Evolutionary conservation across 1,284 basidiomycete genomes (phyloP), one percentile per base, ranked within the genome.

Genomic region (Salmacisia buchloeana): DNA sequence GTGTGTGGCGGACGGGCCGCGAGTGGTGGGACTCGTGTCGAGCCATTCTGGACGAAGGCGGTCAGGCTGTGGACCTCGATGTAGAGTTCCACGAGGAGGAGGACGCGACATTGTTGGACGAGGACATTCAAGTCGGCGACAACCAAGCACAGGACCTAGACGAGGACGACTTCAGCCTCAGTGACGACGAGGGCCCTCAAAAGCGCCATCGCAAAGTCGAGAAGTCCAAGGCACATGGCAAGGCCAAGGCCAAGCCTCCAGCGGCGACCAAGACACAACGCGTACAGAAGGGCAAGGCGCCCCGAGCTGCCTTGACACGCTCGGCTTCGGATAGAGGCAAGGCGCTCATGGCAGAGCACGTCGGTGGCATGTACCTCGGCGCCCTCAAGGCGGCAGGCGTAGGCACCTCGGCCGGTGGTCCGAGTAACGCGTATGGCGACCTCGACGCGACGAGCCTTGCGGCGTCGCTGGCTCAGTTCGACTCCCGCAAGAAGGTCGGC

Each of bases 1-100:
- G 82, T 27, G 62, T 77, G 15, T 85, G 83, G 81, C 80, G 82
- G 18, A 85, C 83, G 15, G 81, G 83, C 2, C 64, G 71, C n/a
- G 74, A 69, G 23, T 71, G 84, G 58, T 83, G 78, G 70, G 77
- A 81, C 18, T 82, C 78, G 0, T 80, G 64, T 67, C 10, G 67
- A 74, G 60, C 36, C 9, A 3, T 23, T 18, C 18, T 21, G 15
- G 3, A n/a, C 2, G 34, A 39, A 39, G 4, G 3, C 33, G 45
- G 27, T 5, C 6, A 23, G 23, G 59, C 23, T 15, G 23, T 10
- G 38, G 41, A 23, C 5, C 39, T 12, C 1, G 25, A 29, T 33
- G 39, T 5, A 43, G 15, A 23, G 9, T n/a, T 27, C 2, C 10
- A 29, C 21, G 43, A 18, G 38, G 36, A 21, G 12, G 39, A 41